Conservation (phyloP, 306 rosid species). For the Cucurbita pepo region DNA sequence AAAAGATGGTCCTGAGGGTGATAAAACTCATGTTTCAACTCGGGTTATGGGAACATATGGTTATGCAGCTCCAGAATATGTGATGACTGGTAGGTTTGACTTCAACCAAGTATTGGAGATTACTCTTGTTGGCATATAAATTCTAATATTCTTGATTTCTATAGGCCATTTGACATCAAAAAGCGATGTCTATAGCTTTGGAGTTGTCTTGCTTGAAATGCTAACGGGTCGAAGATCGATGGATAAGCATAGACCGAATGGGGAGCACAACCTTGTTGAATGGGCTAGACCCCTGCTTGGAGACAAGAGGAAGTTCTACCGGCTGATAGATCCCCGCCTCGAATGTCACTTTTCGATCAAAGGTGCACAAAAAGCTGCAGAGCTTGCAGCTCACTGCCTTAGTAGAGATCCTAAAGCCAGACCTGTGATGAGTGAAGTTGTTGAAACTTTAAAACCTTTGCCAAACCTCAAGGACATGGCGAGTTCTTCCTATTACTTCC, state of each 20-base stretch:
- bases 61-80: conserved; percentile 96
- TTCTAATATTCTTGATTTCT: background rate
- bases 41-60: conserved; percentile 98
- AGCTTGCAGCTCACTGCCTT: conserved; percentile 70
- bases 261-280: conserved; percentile 86
- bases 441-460: conserved; percentile 56
- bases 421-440: conserved; percentile 77
- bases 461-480: conserved; percentile 88
- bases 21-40: conserved; percentile 90
- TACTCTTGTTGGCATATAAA: background rate
- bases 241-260: conserved; percentile 83
- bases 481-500: conserved; percentile 55
- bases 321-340: conserved; percentile 71
- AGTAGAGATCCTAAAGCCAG: conserved; percentile 81
- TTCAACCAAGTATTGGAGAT: background rate
- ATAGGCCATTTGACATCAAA: conserved; percentile 85
- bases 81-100: conserved; percentile 84
- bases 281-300: conserved; percentile 79
- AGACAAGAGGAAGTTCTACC: conserved; percentile 58
- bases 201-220: conserved; percentile 90
- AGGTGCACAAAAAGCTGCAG: conserved; percentile 68
- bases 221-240: conserved; percentile 80
- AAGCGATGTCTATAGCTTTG: conserved; percentile 92
- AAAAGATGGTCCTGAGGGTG: conserved; percentile 91
- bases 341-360: conserved; percentile 91